phyloP scores from a whole-genome alignment of 495 filamentous ascomycete genomes.

The Trichoderma reesei region DNA sequence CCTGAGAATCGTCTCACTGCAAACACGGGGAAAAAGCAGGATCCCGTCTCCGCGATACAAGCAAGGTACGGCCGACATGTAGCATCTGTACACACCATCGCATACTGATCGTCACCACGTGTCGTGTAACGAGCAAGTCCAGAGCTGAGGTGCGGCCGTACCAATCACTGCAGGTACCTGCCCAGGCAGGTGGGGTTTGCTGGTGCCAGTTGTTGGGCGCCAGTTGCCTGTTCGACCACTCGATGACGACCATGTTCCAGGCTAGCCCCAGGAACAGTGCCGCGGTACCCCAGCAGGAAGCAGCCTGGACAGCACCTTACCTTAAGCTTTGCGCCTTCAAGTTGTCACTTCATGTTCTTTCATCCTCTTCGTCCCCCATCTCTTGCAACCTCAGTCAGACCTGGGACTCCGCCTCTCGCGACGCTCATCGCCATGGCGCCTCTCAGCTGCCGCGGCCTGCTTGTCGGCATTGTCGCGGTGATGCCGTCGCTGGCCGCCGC shows the following conservation, averaged over 20 bases:
- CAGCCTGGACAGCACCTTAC: background rate
- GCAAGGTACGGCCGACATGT: background rate
- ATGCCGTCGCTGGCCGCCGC: slow-evolving; percentile 27
- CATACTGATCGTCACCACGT: background rate
- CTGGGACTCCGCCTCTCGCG: background rate
- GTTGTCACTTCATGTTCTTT: background rate
- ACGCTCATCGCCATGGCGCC: slow-evolving; percentile 28
- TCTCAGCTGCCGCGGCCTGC: slow-evolving; percentile 23
- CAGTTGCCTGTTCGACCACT: background rate
- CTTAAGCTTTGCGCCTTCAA: slow-evolving; percentile 1
- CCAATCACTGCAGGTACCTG: background rate
- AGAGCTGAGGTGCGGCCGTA: background rate
- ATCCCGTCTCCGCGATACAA: background rate
- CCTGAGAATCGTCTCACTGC: background rate
- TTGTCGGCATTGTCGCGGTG: slow-evolving; percentile 26
- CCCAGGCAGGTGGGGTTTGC: background rate
- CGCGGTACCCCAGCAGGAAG: slow-evolving; percentile 2
- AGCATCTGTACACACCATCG: background rate
- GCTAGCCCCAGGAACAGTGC: background rate
- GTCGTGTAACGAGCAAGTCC: background rate
- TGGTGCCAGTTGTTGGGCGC: no score
- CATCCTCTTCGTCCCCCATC: background rate
- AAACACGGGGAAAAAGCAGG: background rate
- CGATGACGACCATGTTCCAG: slow-evolving; percentile 3
- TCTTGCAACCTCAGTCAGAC: background rate